These are phyloP conservation scores for Inga laurina DNA, from an alignment of 306 rosid genomes.

Conservation along the genomic window DNA sequence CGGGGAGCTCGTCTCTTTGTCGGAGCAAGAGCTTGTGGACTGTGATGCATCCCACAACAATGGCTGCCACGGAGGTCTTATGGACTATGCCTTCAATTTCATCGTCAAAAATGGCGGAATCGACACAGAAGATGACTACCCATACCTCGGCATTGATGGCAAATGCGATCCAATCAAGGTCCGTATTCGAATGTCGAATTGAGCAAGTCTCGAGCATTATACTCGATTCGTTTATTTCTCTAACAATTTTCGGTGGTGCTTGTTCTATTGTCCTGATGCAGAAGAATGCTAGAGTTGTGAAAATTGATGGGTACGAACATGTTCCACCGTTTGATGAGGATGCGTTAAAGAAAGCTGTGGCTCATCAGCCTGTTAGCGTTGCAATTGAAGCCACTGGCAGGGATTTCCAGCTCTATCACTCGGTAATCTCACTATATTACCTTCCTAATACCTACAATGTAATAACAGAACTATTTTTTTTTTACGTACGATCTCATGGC, in stretches of 20 bases:
- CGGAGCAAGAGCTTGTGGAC: slow-evolving; percentile 91
- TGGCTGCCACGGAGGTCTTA: slow-evolving; percentile 89
- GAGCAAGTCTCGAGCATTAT: slow-evolving; percentile 8
- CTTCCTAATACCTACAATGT: not conserved
- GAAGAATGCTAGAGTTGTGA: slow-evolving; percentile 55
- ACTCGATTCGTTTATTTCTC: not conserved
- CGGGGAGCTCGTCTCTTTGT: slow-evolving; percentile 69
- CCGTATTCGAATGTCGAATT: not conserved
- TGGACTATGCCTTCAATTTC: slow-evolving; percentile 91
- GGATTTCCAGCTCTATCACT: slow-evolving; percentile 56
- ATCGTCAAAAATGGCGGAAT: slow-evolving; percentile 83
- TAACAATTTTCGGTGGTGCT: not conserved
- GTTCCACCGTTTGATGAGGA: slow-evolving; percentile 53
- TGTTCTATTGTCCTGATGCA: slow-evolving; percentile 9
- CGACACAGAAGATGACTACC: slow-evolving; percentile 84
- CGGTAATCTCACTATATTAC: slow-evolving; percentile 29
- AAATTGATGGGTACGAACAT: slow-evolving; percentile 63
- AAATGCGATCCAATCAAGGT: slow-evolving; percentile 63
- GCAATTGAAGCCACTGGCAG: slow-evolving; percentile 54
- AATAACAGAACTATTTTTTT: not conserved
- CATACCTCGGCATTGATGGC: slow-evolving; percentile 60
- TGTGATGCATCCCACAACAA: slow-evolving; percentile 66
- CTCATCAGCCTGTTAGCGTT: slow-evolving; percentile 53
- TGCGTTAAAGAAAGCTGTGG: slow-evolving; percentile 50
- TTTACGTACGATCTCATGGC: not conserved